Evolutionary conservation across 495 filamentous ascomycete genomes (phyloP).

Genomic region (Cetradonia linearis): DNA sequence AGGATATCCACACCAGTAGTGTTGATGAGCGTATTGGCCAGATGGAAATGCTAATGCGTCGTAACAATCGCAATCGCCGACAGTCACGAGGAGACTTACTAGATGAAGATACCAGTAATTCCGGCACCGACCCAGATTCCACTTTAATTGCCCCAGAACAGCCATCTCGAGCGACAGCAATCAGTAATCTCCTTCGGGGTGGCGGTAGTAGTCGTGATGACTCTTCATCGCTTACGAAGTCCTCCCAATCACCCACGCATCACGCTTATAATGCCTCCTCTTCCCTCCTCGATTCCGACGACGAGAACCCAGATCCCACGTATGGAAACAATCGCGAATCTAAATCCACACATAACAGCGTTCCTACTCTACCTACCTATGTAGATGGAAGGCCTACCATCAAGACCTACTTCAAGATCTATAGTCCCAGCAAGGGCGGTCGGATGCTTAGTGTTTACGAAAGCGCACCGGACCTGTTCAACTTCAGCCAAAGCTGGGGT

Average conservation of each 20-base stretch:
- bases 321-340: slow-evolving; percentile 18
- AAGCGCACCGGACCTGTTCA: slow-evolving; percentile 48
- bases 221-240: slow-evolving; percentile 20
- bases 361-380: slow-evolving; percentile 42
- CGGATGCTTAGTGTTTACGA: slow-evolving; percentile 49
- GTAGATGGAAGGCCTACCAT: slow-evolving; percentile 47
- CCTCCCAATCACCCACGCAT: slow-evolving; percentile 24
- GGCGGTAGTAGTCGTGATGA: slow-evolving; percentile 19
- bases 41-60: slow-evolving; percentile 39
- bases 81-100: slow-evolving; percentile 18
- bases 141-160: slow-evolving; percentile 22
- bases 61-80: slow-evolving; percentile 29
- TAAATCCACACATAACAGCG: slow-evolving; percentile 20
- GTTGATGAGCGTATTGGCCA: slow-evolving; percentile 42
- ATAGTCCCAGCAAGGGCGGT: slow-evolving; percentile 46
- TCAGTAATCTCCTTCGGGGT: slow-evolving; percentile 25
- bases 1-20: slow-evolving; percentile 30
- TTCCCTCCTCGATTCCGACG: slow-evolving; percentile 20
- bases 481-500: slow-evolving; percentile 54
- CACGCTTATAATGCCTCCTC: slow-evolving; percentile 16
- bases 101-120: slow-evolving; percentile 35
- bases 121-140: slow-evolving; percentile 33
- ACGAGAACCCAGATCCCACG: slow-evolving; percentile 21
- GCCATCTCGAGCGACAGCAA: slow-evolving; percentile 20
- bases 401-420: slow-evolving; percentile 56